Base-by-base conservation (phyloP, 1,284 basidiomycete genomes). In the Leccinum angustisporum region DNA sequence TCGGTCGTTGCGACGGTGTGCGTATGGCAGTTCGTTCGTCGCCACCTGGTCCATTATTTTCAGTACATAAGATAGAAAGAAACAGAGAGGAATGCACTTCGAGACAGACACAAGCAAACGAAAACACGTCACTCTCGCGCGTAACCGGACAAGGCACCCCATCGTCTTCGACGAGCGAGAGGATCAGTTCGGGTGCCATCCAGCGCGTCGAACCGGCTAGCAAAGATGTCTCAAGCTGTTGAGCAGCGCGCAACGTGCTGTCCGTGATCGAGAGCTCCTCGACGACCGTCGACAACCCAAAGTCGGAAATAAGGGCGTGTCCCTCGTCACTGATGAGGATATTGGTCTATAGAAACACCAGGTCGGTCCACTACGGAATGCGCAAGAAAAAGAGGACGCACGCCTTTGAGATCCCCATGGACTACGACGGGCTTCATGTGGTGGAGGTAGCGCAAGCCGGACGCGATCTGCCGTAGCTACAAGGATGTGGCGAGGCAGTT, bases 401-500 rank as follows among this genome's bases (percentile, higher is more conserved):
- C 83, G 61, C 83, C 81, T 73, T 85, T 86, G 60, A 86, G 72
- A 64, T 86, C 84, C 3, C 84, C 84, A 63, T 86, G 85, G 4
- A 86, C 74, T 18, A 86, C 79, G 5, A 78, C 74, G 5, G 83
- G 83, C 34, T 78, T 77, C 66, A 80, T 79, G 38, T 78, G 76
- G 62, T 86, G 84, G 8, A 86, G 73, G 66, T 86, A 84, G 25
- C 76, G 66, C 54, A 85, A 80, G 5, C 83, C 84, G 4, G 80
- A 81, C 3, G 83, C 83, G 16, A 85, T 77, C 70, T 85, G 79
- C 11, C 76, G 68, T 46, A 85, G 65, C 84, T 85, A 53, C 3
- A 16, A 30, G n/a, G 14, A 25, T 9, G 27, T 30, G 25, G 14
- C 14, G 21, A 34, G 25, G 16, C 10, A 30, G 52, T 60, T 5